Evolutionary conservation across 352 stramenopile species (phyloP), one percentile per base, ranked within the genome.

Genomic region (Pythium vanterpoolii): DNA sequence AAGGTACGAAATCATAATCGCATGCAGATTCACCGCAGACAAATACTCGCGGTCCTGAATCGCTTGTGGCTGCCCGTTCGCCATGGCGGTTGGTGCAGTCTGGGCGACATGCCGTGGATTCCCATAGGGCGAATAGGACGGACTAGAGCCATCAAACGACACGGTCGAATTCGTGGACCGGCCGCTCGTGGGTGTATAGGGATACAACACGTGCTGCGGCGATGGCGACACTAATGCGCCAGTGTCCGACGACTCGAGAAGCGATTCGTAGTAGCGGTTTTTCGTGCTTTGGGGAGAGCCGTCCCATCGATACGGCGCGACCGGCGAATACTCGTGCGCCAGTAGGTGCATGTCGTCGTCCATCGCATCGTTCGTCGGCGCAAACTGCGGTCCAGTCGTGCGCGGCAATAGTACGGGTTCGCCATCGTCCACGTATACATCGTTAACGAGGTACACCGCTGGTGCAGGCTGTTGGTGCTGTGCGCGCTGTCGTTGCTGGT

Each of bases 1-100:
- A 21, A 90, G 45, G 51, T 90, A 90, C 14, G 79, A 72, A 10
- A 87, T 48, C 47, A 88, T 67, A 7, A 80, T 52, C 18, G 70
- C 64, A 50, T 83, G 65, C 40, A 90, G 64, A 21, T 66, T 69
- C 1, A 68, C 58, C 0, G 80, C 70, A 24, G 78, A 81, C 13
- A 90, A 53, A 26, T 68, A 71, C 38, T 83, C 77, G 43, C 52
- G 58, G 26, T 64, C 68, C 10, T 62, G 58, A 30, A 60, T n/a
- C 5, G 43, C 33, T 14, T 59, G 46, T 16, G 48, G 40, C 23
- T 60, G 47, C 7, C 47, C 28, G 27, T 49, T 46, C 16, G 19
- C 46, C n/a, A 47, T 26, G n/a, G 38, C 39, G 6, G 43, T 38
- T 18, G 21, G 18, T 3, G 26, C 47, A 24, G 38, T 31, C 13